phyloP scores from a whole-genome alignment of 2,329 filamentous ascomycete species.

The Xylariales sp. region DNA sequence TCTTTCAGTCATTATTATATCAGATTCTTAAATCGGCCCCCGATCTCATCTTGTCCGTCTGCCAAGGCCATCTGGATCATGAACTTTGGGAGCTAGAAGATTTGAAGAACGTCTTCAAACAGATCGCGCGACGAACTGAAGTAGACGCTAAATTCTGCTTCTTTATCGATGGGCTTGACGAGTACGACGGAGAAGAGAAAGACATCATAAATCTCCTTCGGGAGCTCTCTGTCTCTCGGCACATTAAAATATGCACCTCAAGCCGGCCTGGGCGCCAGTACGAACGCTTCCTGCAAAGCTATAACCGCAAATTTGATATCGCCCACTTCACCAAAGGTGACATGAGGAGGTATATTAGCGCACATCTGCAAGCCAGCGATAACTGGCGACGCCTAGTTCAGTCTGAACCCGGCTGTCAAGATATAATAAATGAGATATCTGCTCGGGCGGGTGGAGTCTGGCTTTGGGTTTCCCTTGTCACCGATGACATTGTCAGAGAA shows the following conservation, averaged over 20 bases:
- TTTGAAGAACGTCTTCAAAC: neutral
- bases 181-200: slow-evolving; percentile 10
- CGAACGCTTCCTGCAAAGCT: neutral
- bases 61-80: neutral
- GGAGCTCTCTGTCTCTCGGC: neutral
- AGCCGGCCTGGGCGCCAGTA: slow-evolving; percentile 18
- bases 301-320: neutral
- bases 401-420: neutral
- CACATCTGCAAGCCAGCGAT: neutral
- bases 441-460: neutral
- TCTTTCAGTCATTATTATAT: slow-evolving; percentile 15
- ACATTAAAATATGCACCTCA: slow-evolving; percentile 19
- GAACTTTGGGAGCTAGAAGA: slow-evolving; percentile 7
- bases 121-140: neutral
- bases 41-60: neutral
- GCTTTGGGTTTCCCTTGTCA: slow-evolving; percentile 7
- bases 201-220: neutral
- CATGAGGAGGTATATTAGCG: neutral
- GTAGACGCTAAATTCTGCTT: slow-evolving; percentile 2
- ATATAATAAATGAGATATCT: neutral
- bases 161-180: slow-evolving; percentile 5
- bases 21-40: slow-evolving; percentile 3
- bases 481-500: slow-evolving; percentile 8
- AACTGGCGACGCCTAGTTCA: neutral
- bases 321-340: slow-evolving; percentile 1